These are phyloP conservation scores for Boletus insuetus DNA, from an alignment of 768 basidiomycete genomes.

Conservation along the genomic window DNA sequence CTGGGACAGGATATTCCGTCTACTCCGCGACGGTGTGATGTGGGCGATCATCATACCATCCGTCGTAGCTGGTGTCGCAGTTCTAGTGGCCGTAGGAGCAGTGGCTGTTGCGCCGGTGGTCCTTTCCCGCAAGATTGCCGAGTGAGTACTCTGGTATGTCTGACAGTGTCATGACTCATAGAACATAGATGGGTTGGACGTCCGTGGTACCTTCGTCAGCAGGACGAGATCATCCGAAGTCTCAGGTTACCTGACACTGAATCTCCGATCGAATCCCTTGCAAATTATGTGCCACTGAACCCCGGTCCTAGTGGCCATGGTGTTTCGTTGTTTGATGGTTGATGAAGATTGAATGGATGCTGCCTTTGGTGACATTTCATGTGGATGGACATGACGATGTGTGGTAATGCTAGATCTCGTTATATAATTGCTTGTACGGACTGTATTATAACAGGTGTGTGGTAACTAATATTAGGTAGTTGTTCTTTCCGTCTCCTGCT, in stretches of 20 bases:
- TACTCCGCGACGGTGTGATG: not conserved
- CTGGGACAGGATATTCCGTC: constrained; percentile 1
- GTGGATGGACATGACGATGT: too few species aligned
- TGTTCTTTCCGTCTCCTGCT: too few species aligned
- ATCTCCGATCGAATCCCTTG: not conserved
- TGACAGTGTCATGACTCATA: not conserved
- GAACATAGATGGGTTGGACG: not conserved
- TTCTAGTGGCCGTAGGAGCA: not conserved
- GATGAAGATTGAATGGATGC: too few species aligned
- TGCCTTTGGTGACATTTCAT: too few species aligned
- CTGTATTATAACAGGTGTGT: not conserved
- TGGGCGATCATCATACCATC: constrained; percentile 2
- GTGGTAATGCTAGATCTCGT: too few species aligned
- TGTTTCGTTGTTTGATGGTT: not conserved
- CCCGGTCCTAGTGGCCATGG: not conserved
- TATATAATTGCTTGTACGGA: not conserved
- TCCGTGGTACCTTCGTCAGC: not conserved
- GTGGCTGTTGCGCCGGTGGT: not conserved
- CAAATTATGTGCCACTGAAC: not conserved
- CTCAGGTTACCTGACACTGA: constrained; percentile 1
- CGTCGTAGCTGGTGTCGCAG: not conserved
- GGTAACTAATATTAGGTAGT: too few species aligned
- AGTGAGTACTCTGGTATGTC: not conserved
- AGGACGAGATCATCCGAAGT: not conserved
- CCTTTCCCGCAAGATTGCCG: not conserved